Percentiles rank a stretch among this genome's conserved stretches.
phyloP scores from a whole-genome alignment of 140 eudicot genomes.

The Bidens hawaiensis region DNA sequence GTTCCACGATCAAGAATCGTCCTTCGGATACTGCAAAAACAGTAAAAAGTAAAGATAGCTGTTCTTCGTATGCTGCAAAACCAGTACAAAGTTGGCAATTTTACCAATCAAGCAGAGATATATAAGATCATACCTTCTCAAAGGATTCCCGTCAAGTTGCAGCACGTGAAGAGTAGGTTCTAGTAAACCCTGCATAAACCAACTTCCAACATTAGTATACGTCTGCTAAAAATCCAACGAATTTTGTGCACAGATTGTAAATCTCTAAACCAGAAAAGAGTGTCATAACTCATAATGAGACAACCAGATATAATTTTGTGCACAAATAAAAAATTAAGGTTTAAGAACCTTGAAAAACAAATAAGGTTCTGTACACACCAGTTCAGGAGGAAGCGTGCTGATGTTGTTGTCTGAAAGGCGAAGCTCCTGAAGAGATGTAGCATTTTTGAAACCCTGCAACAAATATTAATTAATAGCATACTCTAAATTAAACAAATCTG shows the following conservation, averaged over 20 bases:
- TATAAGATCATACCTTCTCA: conserved; percentile 63
- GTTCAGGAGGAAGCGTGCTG: conserved; percentile 66
- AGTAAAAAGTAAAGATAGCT: too few relatives aligned
- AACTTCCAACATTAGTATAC: conserved; percentile 12
- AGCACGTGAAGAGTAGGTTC: conserved; percentile 80
- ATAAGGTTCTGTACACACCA: conserved; percentile 47
- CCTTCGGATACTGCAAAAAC: conserved; percentile 74
- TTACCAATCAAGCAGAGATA: background rate
- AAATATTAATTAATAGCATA: too few relatives aligned
- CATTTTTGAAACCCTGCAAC: conserved; percentile 62
- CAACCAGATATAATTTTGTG: background rate
- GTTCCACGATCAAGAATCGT: conserved; percentile 86
- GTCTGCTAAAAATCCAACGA: conserved; percentile 1
- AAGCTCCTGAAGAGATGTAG: conserved; percentile 70
- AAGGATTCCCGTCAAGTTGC: conserved; percentile 87
- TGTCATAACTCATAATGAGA: background rate
- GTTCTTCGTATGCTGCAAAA: conserved; percentile 81
- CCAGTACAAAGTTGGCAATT: background rate
- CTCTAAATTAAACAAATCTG: background rate
- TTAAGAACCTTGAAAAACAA: background rate
- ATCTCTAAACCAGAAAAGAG: background rate
- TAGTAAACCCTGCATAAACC: conserved; percentile 79
- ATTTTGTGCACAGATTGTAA: background rate
- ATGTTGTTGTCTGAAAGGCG: conserved; percentile 82
- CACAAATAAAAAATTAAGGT: background rate